Base-by-base conservation (phyloP, 805 yeast genomes). In the Komagataella ulmi region DNA sequence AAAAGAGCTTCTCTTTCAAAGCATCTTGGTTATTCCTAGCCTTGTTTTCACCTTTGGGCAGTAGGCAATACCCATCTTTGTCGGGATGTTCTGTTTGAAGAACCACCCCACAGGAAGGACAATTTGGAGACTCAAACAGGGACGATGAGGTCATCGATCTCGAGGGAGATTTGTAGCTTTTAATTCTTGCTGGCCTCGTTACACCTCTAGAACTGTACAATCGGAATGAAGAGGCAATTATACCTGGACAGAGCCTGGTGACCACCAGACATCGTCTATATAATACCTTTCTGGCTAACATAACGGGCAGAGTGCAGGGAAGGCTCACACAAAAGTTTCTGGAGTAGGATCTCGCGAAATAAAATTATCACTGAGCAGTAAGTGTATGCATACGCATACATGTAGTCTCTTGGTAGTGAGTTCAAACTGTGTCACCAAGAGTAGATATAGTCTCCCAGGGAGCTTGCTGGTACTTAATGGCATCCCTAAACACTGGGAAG, bases 101-200 rank as follows among this genome's bases (percentile, higher is more conserved):
- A 7, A 56, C 55, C 6, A 80, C 65, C 24, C 88, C 88, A 65
- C 89, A 83, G 2, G 85, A 74, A 4, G 67, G 59, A 60, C 88
- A 82, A 8, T 54, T 51, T 7, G 17, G 48, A 21, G 40, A 30
- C 14, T 30, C 40, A 30, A 30, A 30, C n/a, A 30, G 40, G 12
- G 40, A 10, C 12, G 40, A 30, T 14, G 40, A 30, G 6, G 14
- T 1, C 6, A 30, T 10, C 14, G 40, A 30, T 30, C 40, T 30
- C 14, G 40, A 30, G 5, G 8, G 3, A 30, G 3, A 30, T 10
- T 4, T 10, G 40, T 1, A 30, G 3, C 40, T 30, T 5, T 30
- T 30, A 5, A 10, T 5, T 3, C 8, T 10, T 30, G 40, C 5
- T 10, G 40, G 14, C 14, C 14, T 30, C 14, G 8, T 8, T 10